Evolutionary conservation across 2,329 filamentous ascomycete species (phyloP).

Genomic region (Stachybotrys echinatus): DNA sequence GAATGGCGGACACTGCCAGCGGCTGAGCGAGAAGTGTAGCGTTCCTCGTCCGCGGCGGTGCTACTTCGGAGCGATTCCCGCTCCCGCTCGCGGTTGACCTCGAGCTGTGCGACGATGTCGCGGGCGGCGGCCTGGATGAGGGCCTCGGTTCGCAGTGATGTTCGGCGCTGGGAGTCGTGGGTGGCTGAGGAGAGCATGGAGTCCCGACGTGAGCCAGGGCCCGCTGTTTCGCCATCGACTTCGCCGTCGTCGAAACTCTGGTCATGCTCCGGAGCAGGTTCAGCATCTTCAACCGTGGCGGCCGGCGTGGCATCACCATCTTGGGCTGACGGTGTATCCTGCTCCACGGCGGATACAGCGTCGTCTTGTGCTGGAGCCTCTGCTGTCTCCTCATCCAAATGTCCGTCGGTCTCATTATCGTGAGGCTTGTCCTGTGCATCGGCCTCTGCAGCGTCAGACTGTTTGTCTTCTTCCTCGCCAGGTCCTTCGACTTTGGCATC

Average conservation of each 20-base stretch:
- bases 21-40: background rate
- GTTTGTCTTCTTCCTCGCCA: background rate
- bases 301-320: background rate
- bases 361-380: background rate
- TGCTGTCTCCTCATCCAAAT: background rate
- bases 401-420: background rate
- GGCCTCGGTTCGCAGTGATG: slow-evolving; percentile 42
- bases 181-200: slow-evolving; percentile 17
- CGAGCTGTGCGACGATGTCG: slow-evolving; percentile 43
- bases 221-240: slow-evolving; percentile 12
- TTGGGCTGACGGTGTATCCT: background rate
- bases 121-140: slow-evolving; percentile 48
- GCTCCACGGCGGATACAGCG: background rate
- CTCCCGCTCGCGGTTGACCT: slow-evolving; percentile 22
- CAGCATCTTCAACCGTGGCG: background rate
- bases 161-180: slow-evolving; percentile 23
- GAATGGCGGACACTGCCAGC: slow-evolving; percentile 16
- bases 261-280: background rate
- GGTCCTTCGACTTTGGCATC: background rate
- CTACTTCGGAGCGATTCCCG: slow-evolving; percentile 17
- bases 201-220: slow-evolving; percentile 11
- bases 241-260: slow-evolving; percentile 8
- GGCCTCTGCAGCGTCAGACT: background rate
- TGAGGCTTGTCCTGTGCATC: too few relatives aligned
- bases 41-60: slow-evolving; percentile 9